phyloP scores from a whole-genome alignment of 192 early-diverging fungal genomes.

The Backusella liffmaniae region DNA sequence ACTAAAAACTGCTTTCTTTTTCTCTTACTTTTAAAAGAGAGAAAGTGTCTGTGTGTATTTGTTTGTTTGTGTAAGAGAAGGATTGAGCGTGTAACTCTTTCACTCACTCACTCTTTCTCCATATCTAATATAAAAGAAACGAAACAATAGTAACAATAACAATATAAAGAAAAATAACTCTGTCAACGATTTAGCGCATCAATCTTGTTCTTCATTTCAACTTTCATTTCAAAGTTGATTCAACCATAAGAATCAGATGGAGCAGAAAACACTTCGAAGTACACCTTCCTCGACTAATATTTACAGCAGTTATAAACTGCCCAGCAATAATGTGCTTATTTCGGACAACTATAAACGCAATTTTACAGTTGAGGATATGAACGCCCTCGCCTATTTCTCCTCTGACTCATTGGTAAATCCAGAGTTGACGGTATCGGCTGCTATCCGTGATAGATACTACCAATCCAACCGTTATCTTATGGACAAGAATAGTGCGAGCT shows the following conservation, averaged over 20 bases:
- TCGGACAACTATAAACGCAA: background rate
- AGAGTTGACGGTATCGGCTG: slow-evolving; percentile 14
- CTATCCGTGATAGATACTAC: slow-evolving; percentile 20
- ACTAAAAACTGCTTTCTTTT: no score
- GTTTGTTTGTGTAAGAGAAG: background rate
- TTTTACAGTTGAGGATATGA: background rate
- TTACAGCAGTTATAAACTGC: slow-evolving; percentile 5
- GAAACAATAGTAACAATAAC: background rate
- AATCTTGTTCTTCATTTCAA: background rate
- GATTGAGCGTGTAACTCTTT: background rate
- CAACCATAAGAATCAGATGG: background rate
- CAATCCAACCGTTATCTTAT: slow-evolving; percentile 1
- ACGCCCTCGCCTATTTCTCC: background rate
- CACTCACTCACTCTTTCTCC: background rate
- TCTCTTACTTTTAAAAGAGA: no score
- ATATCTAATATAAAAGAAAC: background rate
- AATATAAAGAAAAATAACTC: background rate
- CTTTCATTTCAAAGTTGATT: background rate
- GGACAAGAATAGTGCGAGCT: slow-evolving; percentile 5
- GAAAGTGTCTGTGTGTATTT: background rate
- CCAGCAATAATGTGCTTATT: background rate
- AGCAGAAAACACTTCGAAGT: background rate
- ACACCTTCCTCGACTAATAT: slow-evolving; percentile 4
- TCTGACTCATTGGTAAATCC: background rate
- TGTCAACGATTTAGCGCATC: background rate